phyloP scores from a whole-genome alignment of 75 land plant genomes.

The Picea sitchensis region DNA sequence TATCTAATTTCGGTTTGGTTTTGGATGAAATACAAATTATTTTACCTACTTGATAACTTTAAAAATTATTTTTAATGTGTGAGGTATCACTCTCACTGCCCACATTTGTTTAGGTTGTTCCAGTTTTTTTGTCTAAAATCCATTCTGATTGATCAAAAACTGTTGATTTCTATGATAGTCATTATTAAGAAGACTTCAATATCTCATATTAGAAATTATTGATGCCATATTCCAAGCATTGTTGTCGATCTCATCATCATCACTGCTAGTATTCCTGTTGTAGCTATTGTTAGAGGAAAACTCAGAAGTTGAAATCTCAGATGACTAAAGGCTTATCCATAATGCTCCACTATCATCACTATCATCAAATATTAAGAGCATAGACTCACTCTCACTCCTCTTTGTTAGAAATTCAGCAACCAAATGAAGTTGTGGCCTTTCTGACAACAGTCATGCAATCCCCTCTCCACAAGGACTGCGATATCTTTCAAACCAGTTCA shows the following conservation, averaged over 20 bases:
- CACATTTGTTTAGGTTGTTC: too few species aligned
- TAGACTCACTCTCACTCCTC: conserved; percentile 42
- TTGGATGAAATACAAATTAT: too few species aligned
- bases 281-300: conserved; percentile 35
- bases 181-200: background rate
- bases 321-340: conserved; percentile 18
- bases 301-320: conserved; percentile 24
- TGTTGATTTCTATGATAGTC: background rate
- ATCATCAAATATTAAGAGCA: conserved; percentile 26
- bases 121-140: background rate
- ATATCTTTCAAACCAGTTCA: conserved; percentile 56
- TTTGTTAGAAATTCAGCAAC: conserved; percentile 61
- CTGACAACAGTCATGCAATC: conserved; percentile 32
- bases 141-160: background rate
- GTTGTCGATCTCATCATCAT: conserved; percentile 37
- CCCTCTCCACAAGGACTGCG: conserved; percentile 35
- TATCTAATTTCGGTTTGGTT: too few species aligned
- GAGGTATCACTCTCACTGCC: too few species aligned
- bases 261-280: conserved; percentile 44
- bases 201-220: conserved; percentile 10
- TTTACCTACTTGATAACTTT: too few species aligned
- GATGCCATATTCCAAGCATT: conserved; percentile 18
- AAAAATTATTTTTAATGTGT: too few species aligned
- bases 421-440: conserved; percentile 52
- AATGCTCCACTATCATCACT: conserved; percentile 39